Evolutionary conservation across 1,284 basidiomycete species (phyloP).

Genomic region (Marasmius fiardii): DNA sequence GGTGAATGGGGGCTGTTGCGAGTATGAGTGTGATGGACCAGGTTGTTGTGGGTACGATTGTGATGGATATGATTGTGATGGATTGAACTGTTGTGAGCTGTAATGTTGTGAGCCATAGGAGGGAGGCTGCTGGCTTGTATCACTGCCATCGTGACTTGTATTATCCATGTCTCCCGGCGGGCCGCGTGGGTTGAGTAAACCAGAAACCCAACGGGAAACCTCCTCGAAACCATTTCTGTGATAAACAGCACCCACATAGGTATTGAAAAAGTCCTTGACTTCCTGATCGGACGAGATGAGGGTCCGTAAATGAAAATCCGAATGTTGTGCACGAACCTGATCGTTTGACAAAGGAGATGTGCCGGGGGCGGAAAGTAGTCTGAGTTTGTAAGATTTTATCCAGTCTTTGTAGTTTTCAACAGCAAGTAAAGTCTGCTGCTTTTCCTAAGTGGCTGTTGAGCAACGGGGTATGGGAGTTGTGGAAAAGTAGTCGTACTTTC

Average conservation of each 20-base stretch:
- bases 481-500: constrained; percentile 27
- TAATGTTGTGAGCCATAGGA: no score
- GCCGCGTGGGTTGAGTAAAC: constrained; percentile 41
- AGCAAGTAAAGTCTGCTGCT: constrained; percentile 23
- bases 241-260: constrained; percentile 52
- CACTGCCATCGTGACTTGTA: not conserved
- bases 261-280: constrained; percentile 42
- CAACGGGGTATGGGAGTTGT: not conserved
- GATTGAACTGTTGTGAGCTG: not conserved
- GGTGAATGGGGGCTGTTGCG: no score
- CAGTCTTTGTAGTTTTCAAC: constrained; percentile 33
- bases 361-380: constrained; percentile 34
- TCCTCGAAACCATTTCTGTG: constrained; percentile 36
- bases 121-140: constrained; percentile 9
- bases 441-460: constrained; percentile 22
- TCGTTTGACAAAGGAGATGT: constrained; percentile 27
- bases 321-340: constrained; percentile 23
- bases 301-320: constrained; percentile 6
- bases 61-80: no score
- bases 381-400: constrained; percentile 41
- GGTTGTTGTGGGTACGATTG: constrained; percentile 22
- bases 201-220: constrained; percentile 46
- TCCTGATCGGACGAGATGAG: constrained; percentile 30
- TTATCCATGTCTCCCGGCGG: constrained; percentile 9
- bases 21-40: constrained; percentile 21